Evolutionary conservation across 1,139 yeast species (phyloP), one percentile per base, ranked within the genome.

Genomic region (Schizosaccharomyces versatilis): DNA sequence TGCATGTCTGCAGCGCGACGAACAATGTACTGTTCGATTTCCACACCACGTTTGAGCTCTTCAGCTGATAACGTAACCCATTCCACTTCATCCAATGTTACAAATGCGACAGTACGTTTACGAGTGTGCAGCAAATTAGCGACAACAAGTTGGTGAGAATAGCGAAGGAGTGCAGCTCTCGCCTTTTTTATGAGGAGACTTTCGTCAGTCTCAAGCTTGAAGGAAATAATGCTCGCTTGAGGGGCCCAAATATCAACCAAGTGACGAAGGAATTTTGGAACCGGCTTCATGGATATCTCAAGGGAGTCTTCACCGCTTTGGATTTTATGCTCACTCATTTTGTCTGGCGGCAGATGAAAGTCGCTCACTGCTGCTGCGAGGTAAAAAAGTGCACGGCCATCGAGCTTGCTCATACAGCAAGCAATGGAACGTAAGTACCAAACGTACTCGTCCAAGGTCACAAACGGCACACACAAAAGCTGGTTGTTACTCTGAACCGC

Each of bases 351-450:
- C 51, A 90, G 73, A 69, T 86, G 90, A 67, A 93, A 90, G 67
- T 90, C 99, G 6, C 95, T 84, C 0, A 90, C 99, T 0, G 98
- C 98, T 3, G 98, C 98, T 0, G 98, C 98, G 59, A 90, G 72
- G 67, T 82, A 93, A 64, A 90, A 84, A 53, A 90, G 66, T 0
- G 85, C 84, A 57, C 70, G 69, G 1, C 73, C 65, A 53, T 78
- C 69, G 1, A 69, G 67, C 1, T 61, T 58, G 52, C 78, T 74
- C 62, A 90, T 66, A 54, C 73, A 70, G 59, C 75, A 74, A 0
- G 94, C 83, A 12, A 84, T 72, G 49, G 77, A 69, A 60, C 80
- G 78, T 61, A 93, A 72, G 0, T 96, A 84, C 71, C 83, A 88
- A 58, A 90, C 70, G 64, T 90, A 90, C 66, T 93, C 97, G 66